These are phyloP conservation scores for Heterococcus sp. DNA, from an alignment of 108 stramenopile genomes.

Conservation along the genomic window DNA sequence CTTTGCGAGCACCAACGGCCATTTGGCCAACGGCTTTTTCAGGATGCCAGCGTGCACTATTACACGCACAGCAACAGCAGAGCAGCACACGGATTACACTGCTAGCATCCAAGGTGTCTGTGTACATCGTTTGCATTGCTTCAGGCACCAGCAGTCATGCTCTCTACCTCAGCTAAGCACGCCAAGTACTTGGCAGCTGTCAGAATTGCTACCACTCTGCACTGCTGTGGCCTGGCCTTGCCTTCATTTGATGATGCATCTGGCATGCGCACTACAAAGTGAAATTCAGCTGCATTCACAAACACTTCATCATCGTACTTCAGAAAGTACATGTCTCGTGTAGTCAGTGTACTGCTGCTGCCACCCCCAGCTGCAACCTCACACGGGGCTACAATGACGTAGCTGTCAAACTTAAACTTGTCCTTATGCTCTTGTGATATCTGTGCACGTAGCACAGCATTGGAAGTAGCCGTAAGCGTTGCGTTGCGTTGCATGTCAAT, in stretches of 20 bases:
- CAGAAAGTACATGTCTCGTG: slow-evolving; percentile 20
- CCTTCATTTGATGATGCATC: background rate
- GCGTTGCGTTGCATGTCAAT: background rate
- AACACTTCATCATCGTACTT: slow-evolving; percentile 41
- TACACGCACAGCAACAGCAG: too few species aligned
- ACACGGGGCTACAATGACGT: slow-evolving; percentile 29
- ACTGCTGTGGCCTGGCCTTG: background rate
- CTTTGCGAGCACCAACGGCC: too few species aligned
- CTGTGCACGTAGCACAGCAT: background rate
- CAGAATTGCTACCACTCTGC: background rate
- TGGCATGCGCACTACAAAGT: background rate
- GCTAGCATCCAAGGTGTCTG: too few species aligned
- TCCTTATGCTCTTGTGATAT: slow-evolving; percentile 32
- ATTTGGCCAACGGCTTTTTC: too few species aligned
- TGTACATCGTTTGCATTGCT: too few species aligned
- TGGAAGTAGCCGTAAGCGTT: background rate
- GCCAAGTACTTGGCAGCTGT: too few species aligned
- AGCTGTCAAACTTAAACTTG: slow-evolving; percentile 31
- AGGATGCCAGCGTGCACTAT: too few species aligned
- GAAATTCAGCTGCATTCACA: background rate
- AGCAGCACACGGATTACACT: too few species aligned
- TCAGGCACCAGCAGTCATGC: too few species aligned
- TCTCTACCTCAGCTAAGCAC: too few species aligned
- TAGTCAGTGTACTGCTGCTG: background rate
- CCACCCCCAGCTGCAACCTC: slow-evolving; percentile 11